Evolutionary conservation across 83 land plant genomes (phyloP), one percentile per base, ranked within the genome.

Genomic region (Isoetes engelmannii): DNA sequence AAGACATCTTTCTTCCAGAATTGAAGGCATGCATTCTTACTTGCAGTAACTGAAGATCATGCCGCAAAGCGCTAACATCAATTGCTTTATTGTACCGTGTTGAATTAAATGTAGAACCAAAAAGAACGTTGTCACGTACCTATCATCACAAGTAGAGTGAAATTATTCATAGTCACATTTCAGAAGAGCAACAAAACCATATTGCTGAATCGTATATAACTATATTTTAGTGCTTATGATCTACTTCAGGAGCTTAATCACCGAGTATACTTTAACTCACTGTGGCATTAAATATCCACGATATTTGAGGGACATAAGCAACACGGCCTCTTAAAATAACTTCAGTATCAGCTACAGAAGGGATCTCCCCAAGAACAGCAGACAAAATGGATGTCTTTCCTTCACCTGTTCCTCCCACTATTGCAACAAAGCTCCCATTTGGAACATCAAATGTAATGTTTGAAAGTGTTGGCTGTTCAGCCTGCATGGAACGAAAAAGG

Each of bases 281-380:
- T 47, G 97, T 95, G 53, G 92, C 99, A 86, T 95, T 95, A 73
- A 88, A 95, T 47, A 95, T 91, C 97, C 99, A 95, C 28, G 99
- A 91, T 55, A 95, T 78, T 82, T 95, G 97, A 28, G 99, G 89
- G 47, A 95, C 94, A 80, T 91, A 95, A 45, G 97, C 97, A 71
- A 91, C 93, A 5, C 75, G 77, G 45, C 99, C 97, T 48, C 97
- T 72, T 5, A 90, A 58, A 49, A 68, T 60, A 65, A 84, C 89
- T 67, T 84, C 75, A 47, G 78, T 61, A 48, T 62, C 65, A 48
- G 61, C 76, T 19, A 75, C 13, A 5, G 97, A 64, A 48, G 90
- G 87, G 51, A 94, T 80, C 73, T 94, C 99, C n/a, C 99, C 97
- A 69, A 94, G 86, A 74, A 90, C 86, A 67, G 99, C 99, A 28